Evolutionary conservation across 2,329 filamentous ascomycete genomes (phyloP), one percentile per base, ranked within the genome.

Genomic region (Fusarium cyanostomum): DNA sequence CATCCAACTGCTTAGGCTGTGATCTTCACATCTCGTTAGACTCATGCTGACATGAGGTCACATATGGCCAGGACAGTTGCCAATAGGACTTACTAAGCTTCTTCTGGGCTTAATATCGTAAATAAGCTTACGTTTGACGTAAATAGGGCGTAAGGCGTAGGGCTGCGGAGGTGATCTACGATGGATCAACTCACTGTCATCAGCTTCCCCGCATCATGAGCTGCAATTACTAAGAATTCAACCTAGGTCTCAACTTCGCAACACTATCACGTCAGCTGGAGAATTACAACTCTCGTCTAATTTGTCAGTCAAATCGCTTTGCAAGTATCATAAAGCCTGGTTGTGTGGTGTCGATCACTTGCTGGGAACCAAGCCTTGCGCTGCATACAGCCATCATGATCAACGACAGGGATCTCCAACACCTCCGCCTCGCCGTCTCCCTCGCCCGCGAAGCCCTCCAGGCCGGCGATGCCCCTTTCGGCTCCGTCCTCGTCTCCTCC

Each of bases 361-460:
- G 11, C 21, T 16, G 1, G 1, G 13, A 12, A 8, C 4, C 15
- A 33, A 16, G 6, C 8, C 8, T 13, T 8, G 8, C 1, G 24
- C 21, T 18, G 11, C 9, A 21, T 4, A 13, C 11, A 27, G 15
- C 1, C 31, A 50, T 10, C 16, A 66, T 66, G 63, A 27, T 61
- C 48, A 64, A 31, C 46, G 33, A 60, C 24, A 39, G 53, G 35
- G 63, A 67, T 24, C 44, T 49, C 5, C 31, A 35, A 8, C 59
- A 67, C 12, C 63, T 66, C 15, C 55, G 48, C 33, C 63, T 66
- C 24, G 66, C 63, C 28, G 52, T 77, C 34, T 66, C 64, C 48
- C 75, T 77, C n/a, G 75, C 75, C 42, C 63, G 68, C 7, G 73
- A 78, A 53, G 74, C 76, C n/a, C 67, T 77, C 26, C 61, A 75